Percentiles rank a stretch among this genome's conserved stretches.
These are phyloP conservation scores for Tillandsia fasciculata DNA, from an alignment of 176 grass and related monocot genomes.

Conservation along the genomic window DNA sequence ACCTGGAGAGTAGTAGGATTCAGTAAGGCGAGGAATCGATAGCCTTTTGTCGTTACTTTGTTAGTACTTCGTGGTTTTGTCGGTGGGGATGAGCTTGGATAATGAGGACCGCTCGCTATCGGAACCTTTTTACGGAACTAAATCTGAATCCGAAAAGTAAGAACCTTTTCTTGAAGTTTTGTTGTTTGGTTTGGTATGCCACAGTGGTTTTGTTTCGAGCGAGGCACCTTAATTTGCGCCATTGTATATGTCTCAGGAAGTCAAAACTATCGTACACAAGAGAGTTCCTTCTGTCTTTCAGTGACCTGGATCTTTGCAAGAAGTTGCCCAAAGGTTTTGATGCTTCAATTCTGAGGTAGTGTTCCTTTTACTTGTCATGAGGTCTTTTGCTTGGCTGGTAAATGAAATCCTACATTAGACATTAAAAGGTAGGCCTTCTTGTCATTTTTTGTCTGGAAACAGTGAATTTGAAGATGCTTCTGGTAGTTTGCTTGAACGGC, in stretches of 20 bases:
- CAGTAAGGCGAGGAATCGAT: too few relatives aligned
- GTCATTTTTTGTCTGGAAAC: conserved; percentile 14
- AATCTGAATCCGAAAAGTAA: conserved; percentile 29
- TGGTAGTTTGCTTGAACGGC: conserved; percentile 26
- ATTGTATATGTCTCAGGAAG: conserved; percentile 17
- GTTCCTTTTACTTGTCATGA: background rate
- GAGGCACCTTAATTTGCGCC: background rate
- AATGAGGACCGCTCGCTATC: conserved; percentile 13
- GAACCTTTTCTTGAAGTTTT: background rate
- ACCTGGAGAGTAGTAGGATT: too few relatives aligned
- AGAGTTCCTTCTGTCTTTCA: conserved; percentile 62
- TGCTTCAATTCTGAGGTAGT: conserved; percentile 49
- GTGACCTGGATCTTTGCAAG: conserved; percentile 50
- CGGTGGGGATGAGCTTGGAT: conserved; percentile 33
- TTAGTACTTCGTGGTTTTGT: too few relatives aligned
- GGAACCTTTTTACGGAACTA: conserved; percentile 10
- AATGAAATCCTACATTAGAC: background rate
- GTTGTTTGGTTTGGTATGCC: background rate
- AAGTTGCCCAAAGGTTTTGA: conserved; percentile 58
- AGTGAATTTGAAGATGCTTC: conserved; percentile 57
- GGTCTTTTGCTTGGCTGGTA: background rate
- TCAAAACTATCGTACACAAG: conserved; percentile 51
- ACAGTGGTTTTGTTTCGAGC: background rate
- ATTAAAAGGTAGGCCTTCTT: background rate
- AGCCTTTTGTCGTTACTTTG: too few relatives aligned